A percentile compares a stretch with the other conserved stretches of the same genome.
phyloP scores from a whole-genome alignment of 2,329 filamentous ascomycete species.

The Colletotrichum musae region DNA sequence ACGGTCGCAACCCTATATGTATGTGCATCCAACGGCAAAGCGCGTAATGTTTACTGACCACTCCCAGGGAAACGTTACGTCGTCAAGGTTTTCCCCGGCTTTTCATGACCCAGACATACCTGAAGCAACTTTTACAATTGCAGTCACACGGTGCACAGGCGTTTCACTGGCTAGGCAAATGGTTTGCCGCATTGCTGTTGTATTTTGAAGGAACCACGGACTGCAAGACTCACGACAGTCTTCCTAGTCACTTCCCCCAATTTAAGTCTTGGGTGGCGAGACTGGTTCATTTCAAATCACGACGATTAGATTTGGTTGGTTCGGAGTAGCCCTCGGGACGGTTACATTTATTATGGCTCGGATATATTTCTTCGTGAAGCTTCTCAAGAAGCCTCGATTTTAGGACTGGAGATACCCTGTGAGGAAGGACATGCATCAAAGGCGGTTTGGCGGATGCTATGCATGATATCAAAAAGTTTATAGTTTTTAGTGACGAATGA shows the following conservation, averaged over 20 bases:
- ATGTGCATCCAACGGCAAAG: constrained; percentile 43
- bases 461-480: not conserved
- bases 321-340: constrained; percentile 12
- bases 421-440: constrained; percentile 31
- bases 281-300: constrained; percentile 26
- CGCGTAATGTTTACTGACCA: not conserved
- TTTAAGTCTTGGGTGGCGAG: not conserved
- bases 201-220: constrained; percentile 24
- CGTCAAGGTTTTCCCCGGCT: constrained; percentile 60
- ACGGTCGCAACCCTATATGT: constrained; percentile 57
- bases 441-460: constrained; percentile 25
- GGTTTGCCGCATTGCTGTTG: constrained; percentile 16
- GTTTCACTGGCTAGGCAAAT: constrained; percentile 31
- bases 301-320: constrained; percentile 22
- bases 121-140: constrained; percentile 25
- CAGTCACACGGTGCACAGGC: constrained; percentile 33
- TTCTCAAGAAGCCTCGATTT: constrained; percentile 9
- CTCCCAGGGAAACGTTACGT: constrained; percentile 58
- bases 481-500: not conserved
- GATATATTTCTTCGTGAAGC: constrained; percentile 14
- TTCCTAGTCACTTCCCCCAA: not conserved
- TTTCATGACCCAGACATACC: constrained; percentile 41
- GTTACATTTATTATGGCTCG: constrained; percentile 17
- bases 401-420: constrained; percentile 39
- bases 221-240: constrained; percentile 28